These are phyloP conservation scores for Penicillium sp. DNA, from an alignment of 2,329 filamentous ascomycete species.

Conservation along the genomic window DNA sequence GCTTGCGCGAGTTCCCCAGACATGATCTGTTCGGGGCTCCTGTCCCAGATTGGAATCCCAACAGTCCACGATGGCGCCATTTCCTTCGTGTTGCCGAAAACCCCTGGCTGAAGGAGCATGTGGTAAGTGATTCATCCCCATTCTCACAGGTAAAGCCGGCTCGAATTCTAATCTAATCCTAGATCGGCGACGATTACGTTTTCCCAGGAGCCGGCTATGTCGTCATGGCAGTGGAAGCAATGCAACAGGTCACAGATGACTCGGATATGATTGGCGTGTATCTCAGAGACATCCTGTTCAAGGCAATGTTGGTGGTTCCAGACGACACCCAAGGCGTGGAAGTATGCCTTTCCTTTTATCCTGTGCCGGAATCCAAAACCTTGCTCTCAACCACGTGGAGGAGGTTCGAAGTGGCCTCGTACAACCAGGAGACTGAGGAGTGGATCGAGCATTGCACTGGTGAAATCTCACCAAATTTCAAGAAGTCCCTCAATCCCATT, in stretches of 20 bases:
- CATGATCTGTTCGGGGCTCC: conserved; percentile 12
- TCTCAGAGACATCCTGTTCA: not conserved
- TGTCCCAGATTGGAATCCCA: conserved; percentile 6
- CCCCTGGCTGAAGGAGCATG: not conserved
- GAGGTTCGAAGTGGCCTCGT: not conserved
- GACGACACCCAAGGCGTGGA: not conserved
- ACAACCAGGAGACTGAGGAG: not conserved
- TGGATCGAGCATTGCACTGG: not conserved
- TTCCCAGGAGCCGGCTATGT: not conserved
- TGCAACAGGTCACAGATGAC: not conserved
- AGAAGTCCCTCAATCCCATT: not conserved
- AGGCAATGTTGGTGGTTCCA: not conserved
- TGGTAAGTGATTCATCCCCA: not conserved
- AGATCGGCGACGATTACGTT: not conserved
- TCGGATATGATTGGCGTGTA: not conserved
- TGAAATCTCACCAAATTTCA: not conserved
- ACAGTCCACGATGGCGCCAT: conserved; percentile 8
- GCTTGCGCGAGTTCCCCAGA: not conserved
- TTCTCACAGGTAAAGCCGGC: not conserved
- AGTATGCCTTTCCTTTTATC: not conserved
- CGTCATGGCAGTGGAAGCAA: not conserved
- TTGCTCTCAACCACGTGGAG: not conserved
- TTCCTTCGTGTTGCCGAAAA: conserved; percentile 5
- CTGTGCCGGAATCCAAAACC: not conserved
- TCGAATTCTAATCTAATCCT: not conserved